A percentile compares a stretch with the other conserved stretches of the same genome.
Conservation (phyloP, 305 asterid genomes). For the Fraxinus dipetala region DNA sequence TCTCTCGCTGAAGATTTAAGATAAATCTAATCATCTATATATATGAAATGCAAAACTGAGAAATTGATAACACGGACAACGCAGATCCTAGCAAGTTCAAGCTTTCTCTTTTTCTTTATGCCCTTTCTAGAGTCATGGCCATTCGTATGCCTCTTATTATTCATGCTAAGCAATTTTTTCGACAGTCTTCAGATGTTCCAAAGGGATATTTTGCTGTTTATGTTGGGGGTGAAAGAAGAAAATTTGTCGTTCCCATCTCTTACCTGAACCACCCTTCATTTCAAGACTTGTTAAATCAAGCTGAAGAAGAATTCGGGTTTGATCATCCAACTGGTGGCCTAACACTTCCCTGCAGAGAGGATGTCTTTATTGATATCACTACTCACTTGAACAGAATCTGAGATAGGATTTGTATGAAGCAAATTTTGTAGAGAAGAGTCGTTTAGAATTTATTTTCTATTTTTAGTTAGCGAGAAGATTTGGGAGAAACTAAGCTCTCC, state of each 20-base stretch:
- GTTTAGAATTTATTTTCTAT: not conserved
- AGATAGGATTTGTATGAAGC: not conserved
- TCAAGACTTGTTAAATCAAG: slow-evolving; percentile 28
- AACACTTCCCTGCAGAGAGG: slow-evolving; percentile 28
- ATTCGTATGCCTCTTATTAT: not conserved
- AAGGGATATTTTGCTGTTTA: slow-evolving; percentile 28
- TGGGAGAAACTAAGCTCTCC: not conserved
- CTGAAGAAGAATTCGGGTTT: slow-evolving; percentile 39
- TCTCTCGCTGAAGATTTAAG: not conserved
- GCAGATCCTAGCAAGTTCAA: not conserved
- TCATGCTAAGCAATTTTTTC: not conserved
- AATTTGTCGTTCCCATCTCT: slow-evolving; percentile 30
- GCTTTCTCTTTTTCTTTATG: not conserved
- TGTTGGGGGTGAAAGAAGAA: slow-evolving; percentile 28
- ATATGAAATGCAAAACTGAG: not conserved
- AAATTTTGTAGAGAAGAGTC: not conserved
- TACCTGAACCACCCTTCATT: slow-evolving; percentile 32
- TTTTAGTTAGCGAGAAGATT: not conserved
- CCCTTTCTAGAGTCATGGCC: not conserved
- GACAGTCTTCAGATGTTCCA: not conserved
- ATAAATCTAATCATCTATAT: not conserved
- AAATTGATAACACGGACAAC: not conserved
- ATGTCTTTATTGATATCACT: slow-evolving; percentile 12
- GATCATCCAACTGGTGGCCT: slow-evolving; percentile 39
- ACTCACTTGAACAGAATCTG: slow-evolving; percentile 10